Percentiles rank a stretch among this genome's conserved stretches.
phyloP scores from a whole-genome alignment of 2,329 filamentous ascomycete species.

The Fusarium sp. region DNA sequence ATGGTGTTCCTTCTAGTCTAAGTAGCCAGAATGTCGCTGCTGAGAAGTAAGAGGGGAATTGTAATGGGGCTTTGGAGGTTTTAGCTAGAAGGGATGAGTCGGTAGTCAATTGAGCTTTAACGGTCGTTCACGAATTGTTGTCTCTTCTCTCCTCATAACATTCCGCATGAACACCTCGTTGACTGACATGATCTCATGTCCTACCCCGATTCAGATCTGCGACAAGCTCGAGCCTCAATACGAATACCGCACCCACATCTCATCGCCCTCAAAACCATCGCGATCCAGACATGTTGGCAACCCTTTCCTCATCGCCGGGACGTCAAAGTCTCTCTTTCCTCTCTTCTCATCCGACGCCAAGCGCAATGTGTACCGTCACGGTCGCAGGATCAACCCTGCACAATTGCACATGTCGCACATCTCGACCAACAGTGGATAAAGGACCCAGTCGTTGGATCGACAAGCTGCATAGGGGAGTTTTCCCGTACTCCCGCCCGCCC shows the following conservation, averaged over 20 bases:
- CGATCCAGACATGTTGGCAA: neutral
- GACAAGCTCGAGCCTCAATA: no score
- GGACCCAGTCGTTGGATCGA: neutral
- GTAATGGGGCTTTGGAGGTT: no score
- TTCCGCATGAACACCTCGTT: no score
- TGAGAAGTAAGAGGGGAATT: neutral
- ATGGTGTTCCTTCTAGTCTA: neutral
- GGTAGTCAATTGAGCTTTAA: neutral
- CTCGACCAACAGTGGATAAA: neutral
- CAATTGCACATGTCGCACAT: constrained; percentile 1
- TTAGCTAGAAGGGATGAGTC: no score
- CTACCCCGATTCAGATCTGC: no score
- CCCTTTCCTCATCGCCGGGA: neutral
- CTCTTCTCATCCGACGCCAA: neutral
- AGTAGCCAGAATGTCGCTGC: constrained; percentile 12
- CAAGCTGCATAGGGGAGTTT: neutral
- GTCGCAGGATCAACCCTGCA: constrained; percentile 6
- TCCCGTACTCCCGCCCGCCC: neutral
- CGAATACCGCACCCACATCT: neutral
- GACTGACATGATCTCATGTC: no score
- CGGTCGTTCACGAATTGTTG: neutral
- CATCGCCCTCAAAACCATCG: neutral
- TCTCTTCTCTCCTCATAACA: no score
- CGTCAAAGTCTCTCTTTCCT: rapidly evolving
- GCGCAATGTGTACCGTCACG: neutral